Evolutionary conservation across 1,139 yeast genomes (phyloP), one percentile per base, ranked within the genome.

Genomic region (Taphrina pruni): DNA sequence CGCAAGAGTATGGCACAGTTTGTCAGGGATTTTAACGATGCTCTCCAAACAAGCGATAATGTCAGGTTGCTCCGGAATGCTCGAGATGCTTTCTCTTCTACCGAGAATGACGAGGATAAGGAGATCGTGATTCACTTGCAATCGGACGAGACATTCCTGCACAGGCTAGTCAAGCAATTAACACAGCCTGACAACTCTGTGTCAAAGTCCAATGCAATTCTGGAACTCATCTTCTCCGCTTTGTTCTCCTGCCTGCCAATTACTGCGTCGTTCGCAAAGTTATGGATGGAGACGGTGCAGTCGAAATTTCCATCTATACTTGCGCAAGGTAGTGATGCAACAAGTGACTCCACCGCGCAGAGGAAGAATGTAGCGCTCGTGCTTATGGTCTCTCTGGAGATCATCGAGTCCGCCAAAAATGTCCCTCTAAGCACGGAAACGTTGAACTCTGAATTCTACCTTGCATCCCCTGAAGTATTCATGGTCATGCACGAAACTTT

Each of bases 141-240:
- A 17, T 43, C 62, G 6, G 54, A 58, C 26, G 62, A 32, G 6
- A 32, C 39, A 7, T 46, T 58, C 26, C 21, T 58, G 14, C n/a
- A 45, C 11, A 11, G 45, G 26, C 32, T 43, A 17, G 41, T 58
- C 14, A 32, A 58, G 51, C n/a, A 8, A 14, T 17, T 45, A 3
- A 21, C 26, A 12, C 21, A 17, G n/a, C 14, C 20, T 21, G 54
- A 43, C 12, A 26, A 9, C 17, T n/a, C 43, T 8, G 26, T 36
- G 5, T 6, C 43, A 14, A 17, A 26, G 54, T 32, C 60, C 8
- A 9, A 20, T 14, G 62, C 62, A 8, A 46, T 64, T 7, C 61
- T 64, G 21, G 67, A 64, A 14, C 38, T 64, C 39, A 45, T 64
- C 21, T 64, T 55, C 50, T 55, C 36, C 38, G 67, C 67, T 7